Conservation (phyloP, 1,284 basidiomycete species). For the Apiotrichum siamense region DNA sequence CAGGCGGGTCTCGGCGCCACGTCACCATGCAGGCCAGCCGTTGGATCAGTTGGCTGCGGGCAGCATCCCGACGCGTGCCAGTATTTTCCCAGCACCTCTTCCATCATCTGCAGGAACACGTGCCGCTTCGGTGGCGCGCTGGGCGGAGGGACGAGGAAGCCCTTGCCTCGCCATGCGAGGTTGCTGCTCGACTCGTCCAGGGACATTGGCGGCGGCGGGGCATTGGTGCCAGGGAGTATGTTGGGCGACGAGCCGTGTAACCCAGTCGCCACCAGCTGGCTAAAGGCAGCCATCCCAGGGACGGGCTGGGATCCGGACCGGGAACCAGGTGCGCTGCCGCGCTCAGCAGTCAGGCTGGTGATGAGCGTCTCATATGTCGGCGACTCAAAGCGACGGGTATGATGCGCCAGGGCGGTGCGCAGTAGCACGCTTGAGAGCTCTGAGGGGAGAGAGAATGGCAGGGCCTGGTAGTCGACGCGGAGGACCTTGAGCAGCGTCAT, state of each 20-base stretch:
- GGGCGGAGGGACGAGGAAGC: slow-evolving; percentile 34
- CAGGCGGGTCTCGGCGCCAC: slow-evolving; percentile 3
- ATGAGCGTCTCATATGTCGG: slow-evolving; percentile 45
- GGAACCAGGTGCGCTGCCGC: background rate
- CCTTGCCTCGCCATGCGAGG: slow-evolving; percentile 10
- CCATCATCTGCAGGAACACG: slow-evolving; percentile 28
- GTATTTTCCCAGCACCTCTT: slow-evolving; percentile 43
- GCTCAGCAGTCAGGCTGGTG: slow-evolving; percentile 36
- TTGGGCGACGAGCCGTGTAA: background rate
- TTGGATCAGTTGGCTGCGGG: background rate
- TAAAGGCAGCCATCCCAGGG: background rate
- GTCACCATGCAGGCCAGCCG: background rate
- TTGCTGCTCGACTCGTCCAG: slow-evolving; percentile 9
- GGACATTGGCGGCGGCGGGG: slow-evolving; percentile 6
- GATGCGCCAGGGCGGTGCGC: slow-evolving; percentile 37
- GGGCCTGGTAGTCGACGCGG: slow-evolving; percentile 25
- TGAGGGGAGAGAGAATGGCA: slow-evolving; percentile 31
- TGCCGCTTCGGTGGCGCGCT: slow-evolving; percentile 32
- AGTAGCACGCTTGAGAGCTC: slow-evolving; percentile 28
- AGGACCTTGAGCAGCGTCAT: slow-evolving; percentile 36
- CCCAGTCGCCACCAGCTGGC: background rate
- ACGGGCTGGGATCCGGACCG: background rate
- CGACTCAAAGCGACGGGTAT: slow-evolving; percentile 41
- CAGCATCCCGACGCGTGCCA: slow-evolving; percentile 25
- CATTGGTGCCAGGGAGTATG: background rate